These are phyloP conservation scores for Xylariaceae sp. DNA, from an alignment of 2,329 filamentous ascomycete genomes.

Conservation along the genomic window DNA sequence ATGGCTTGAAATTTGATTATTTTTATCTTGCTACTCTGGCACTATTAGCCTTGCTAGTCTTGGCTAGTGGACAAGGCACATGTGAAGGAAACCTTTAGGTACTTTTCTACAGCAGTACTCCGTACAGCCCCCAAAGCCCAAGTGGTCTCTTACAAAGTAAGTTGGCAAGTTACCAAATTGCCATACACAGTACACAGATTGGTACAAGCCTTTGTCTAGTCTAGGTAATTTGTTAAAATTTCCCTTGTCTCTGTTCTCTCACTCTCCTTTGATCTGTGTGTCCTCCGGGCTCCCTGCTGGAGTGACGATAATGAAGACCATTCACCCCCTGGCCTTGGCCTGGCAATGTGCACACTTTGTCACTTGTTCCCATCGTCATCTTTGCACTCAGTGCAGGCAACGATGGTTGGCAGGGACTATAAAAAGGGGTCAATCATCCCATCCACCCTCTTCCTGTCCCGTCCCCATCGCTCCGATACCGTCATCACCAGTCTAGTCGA, in stretches of 20 bases:
- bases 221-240: background rate
- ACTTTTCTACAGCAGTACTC: too few relatives aligned
- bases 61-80: background rate
- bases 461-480: slow-evolving; percentile 7
- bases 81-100: too few relatives aligned
- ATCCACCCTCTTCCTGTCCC: slow-evolving; percentile 3
- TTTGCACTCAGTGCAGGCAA: slow-evolving; percentile 6
- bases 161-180: too few relatives aligned
- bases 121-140: background rate
- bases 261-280: slow-evolving; percentile 1
- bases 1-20: background rate
- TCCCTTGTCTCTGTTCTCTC: background rate
- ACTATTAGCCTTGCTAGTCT: background rate
- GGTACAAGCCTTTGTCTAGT: background rate
- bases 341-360: slow-evolving; percentile 11
- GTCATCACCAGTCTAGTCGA: slow-evolving; percentile 7
- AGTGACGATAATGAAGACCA: background rate
- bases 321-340: slow-evolving; percentile 6
- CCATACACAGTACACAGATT: background rate
- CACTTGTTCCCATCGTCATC: slow-evolving; percentile 15
- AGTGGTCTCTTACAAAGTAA: background rate
- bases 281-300: background rate
- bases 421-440: slow-evolving; percentile 12
- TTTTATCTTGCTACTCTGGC: background rate
- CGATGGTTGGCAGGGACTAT: slow-evolving; percentile 11